These are phyloP conservation scores for Echria macrotheca DNA, from an alignment of 495 filamentous ascomycete species.

Conservation along the genomic window DNA sequence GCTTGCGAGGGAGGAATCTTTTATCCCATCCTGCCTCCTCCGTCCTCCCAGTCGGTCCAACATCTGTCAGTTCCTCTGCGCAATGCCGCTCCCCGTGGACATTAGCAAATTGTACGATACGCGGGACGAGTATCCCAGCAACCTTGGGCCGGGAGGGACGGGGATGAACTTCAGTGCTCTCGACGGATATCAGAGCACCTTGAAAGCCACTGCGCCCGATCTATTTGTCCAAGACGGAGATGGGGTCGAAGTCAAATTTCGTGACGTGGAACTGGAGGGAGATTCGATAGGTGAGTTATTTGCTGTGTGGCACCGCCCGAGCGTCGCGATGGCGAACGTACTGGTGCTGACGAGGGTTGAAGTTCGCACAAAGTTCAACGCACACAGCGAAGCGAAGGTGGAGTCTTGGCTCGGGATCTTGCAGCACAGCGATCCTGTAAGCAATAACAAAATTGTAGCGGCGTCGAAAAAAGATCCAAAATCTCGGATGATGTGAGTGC, in stretches of 20 bases:
- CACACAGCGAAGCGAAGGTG: slow-evolving; percentile 17
- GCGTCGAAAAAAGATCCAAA: slow-evolving; percentile 25
- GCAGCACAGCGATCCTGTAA: slow-evolving; percentile 4
- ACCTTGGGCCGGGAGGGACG: background rate
- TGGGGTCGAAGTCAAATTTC: slow-evolving; percentile 9
- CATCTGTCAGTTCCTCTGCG: too few relatives aligned
- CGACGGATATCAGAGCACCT: background rate
- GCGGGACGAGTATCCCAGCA: slow-evolving; percentile 3
- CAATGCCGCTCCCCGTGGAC: background rate
- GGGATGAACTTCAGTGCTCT: slow-evolving; percentile 2
- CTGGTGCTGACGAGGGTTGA: too few relatives aligned
- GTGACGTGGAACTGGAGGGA: slow-evolving; percentile 2
- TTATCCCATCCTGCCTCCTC: too few relatives aligned
- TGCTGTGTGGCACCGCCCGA: too few relatives aligned
- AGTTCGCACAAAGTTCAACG: slow-evolving; percentile 15
- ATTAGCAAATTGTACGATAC: background rate
- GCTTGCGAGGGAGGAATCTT: too few relatives aligned
- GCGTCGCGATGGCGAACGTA: too few relatives aligned
- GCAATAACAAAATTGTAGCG: slow-evolving; percentile 7
- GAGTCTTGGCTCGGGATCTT: slow-evolving; percentile 14
- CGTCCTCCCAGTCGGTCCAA: too few relatives aligned
- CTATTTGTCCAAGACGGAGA: background rate
- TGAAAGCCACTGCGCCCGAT: background rate
- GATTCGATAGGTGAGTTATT: background rate
- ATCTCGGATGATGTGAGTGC: slow-evolving; percentile 27